Conservation (phyloP, 129 eudicot species). For the Tanacetum coccineum region DNA sequence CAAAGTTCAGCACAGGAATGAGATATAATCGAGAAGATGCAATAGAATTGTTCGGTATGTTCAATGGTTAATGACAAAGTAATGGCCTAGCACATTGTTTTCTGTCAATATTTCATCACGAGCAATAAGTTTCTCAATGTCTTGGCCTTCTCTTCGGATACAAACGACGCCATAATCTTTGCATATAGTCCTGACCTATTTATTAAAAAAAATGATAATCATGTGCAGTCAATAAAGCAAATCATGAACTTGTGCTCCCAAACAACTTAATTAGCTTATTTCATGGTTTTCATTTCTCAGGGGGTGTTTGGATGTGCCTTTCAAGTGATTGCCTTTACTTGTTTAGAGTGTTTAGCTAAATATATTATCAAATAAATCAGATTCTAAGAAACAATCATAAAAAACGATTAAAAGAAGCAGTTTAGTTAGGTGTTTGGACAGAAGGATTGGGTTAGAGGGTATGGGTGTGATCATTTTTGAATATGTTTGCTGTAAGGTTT, state of each 20-base stretch:
- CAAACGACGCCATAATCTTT: constrained; percentile 90
- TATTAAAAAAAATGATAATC: not conserved
- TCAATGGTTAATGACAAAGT: not conserved
- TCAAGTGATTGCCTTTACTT: not conserved
- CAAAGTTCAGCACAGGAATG: not conserved
- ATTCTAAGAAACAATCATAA: no score
- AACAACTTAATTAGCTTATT: no score
- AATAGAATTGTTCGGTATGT: not conserved
- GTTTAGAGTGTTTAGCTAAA: not conserved
- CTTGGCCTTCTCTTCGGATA: constrained; percentile 82
- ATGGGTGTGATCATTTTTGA: no score
- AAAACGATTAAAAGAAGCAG: no score
- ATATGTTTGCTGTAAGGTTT: no score
- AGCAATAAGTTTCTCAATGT: constrained; percentile 59
- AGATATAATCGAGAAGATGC: not conserved
- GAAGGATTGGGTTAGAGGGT: no score
- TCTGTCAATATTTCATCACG: constrained; percentile 50
- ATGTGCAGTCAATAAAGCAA: constrained; percentile 2
- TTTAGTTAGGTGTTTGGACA: no score
- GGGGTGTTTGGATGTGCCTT: not conserved
- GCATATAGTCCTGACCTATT: constrained; percentile 59
- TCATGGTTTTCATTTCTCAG: no score
- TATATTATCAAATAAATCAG: not conserved
- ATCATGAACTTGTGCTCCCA: constrained; percentile 1
- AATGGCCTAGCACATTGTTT: constrained; percentile 41